A percentile compares a stretch with the other conserved stretches of the same genome.
phyloP scores from a whole-genome alignment of 768 basidiomycete genomes.

The Suillus sp. region DNA sequence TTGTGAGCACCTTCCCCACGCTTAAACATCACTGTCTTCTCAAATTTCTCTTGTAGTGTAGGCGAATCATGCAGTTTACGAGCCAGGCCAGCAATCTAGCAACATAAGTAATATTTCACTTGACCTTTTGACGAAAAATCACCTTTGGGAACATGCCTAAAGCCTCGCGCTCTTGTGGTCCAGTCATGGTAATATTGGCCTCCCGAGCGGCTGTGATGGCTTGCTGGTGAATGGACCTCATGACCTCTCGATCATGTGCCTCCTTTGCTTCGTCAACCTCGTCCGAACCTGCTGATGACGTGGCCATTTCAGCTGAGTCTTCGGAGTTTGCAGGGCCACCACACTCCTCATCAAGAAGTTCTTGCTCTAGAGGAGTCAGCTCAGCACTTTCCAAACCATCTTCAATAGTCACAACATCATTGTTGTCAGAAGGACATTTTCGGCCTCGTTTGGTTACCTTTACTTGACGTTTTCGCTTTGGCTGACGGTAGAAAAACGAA shows the following conservation, averaged over 20 bases:
- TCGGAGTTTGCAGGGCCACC: too few relatives aligned
- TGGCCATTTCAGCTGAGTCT: too few relatives aligned
- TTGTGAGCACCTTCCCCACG: constrained; percentile 11
- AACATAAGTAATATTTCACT: too few relatives aligned
- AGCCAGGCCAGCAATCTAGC: constrained; percentile 32
- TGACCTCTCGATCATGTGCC: constrained; percentile 23
- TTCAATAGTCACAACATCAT: background rate
- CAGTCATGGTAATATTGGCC: background rate
- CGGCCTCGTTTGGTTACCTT: background rate
- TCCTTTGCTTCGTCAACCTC: constrained; percentile 20
- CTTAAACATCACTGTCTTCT: constrained; percentile 18
- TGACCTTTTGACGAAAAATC: too few relatives aligned
- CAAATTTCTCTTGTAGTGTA: constrained; percentile 30
- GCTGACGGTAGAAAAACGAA: too few relatives aligned
- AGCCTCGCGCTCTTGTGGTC: too few relatives aligned
- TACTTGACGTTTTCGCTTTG: background rate
- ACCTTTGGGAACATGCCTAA: too few relatives aligned
- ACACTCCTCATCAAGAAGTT: background rate
- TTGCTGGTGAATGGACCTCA: constrained; percentile 10
- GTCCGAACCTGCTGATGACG: too few relatives aligned
- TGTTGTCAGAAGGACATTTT: background rate
- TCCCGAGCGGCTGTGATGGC: background rate
- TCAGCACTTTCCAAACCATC: background rate
- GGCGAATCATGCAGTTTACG: constrained; percentile 27
- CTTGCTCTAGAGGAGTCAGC: background rate